Conservation (phyloP, 2,329 filamentous ascomycete genomes). For the Scedosporium minutisporum region DNA sequence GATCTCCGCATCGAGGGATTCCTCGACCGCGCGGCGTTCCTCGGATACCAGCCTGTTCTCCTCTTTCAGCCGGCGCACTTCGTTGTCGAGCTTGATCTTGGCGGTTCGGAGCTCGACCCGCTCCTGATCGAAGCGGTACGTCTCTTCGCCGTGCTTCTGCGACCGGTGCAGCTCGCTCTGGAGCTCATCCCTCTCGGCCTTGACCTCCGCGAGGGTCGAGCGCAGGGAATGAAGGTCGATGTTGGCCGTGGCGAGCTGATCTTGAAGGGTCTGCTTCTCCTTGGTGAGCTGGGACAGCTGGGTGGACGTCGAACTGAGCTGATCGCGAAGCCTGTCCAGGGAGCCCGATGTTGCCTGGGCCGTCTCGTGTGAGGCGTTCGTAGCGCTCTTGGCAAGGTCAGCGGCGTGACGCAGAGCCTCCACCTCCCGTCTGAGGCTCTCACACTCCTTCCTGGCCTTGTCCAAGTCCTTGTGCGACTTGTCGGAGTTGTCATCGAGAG, state of each 20-base stretch:
- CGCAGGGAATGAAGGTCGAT: slow-evolving; percentile 51
- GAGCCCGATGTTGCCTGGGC: slow-evolving; percentile 28
- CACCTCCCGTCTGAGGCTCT: slow-evolving; percentile 27
- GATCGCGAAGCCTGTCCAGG: slow-evolving; percentile 43
- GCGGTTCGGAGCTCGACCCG: slow-evolving; percentile 57
- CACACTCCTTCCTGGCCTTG: slow-evolving; percentile 16
- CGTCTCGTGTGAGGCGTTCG: slow-evolving; percentile 21
- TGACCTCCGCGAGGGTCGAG: slow-evolving; percentile 44
- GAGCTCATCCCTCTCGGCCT: slow-evolving; percentile 59
- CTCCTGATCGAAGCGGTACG: slow-evolving; percentile 55
- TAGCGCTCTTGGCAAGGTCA: slow-evolving; percentile 19
- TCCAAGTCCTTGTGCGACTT: slow-evolving; percentile 31
- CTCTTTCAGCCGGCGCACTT: slow-evolving; percentile 54
- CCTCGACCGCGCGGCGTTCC: slow-evolving; percentile 50
- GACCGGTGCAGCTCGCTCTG: slow-evolving; percentile 48
- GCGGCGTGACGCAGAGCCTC: slow-evolving; percentile 16
- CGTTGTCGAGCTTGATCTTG: slow-evolving; percentile 59
- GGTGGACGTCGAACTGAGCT: slow-evolving; percentile 47
- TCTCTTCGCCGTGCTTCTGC: slow-evolving; percentile 47
- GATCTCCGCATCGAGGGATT: slow-evolving; percentile 55
- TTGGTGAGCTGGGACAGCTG: slow-evolving; percentile 46
- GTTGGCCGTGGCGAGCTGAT: slow-evolving; percentile 49
- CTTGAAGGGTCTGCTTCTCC: slow-evolving; percentile 56
- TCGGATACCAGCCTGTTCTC: slow-evolving; percentile 50
- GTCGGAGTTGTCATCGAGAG: slow-evolving; percentile 55